phyloP scores from a whole-genome alignment of 1,139 yeast genomes.

The Pichia sp. region DNA sequence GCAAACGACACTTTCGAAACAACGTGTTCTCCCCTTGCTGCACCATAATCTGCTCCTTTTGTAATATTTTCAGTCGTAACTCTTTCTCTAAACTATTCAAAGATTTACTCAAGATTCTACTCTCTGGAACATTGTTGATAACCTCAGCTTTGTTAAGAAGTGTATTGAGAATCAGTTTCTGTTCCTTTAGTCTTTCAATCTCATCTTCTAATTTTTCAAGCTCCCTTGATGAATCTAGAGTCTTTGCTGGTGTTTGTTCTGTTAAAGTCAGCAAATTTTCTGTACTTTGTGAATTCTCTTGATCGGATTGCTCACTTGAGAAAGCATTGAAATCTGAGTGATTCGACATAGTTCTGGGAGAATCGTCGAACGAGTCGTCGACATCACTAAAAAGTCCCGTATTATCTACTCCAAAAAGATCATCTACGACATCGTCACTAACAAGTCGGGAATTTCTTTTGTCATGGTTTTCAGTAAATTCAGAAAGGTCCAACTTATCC shows the following conservation, averaged over 20 bases:
- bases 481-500: not conserved
- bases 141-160: constrained; percentile 73
- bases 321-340: not conserved
- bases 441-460: constrained; percentile 21
- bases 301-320: not conserved
- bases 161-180: constrained; percentile 56
- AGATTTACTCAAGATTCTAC: constrained; percentile 62
- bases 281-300: constrained; percentile 10
- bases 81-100: constrained; percentile 60
- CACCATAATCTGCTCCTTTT: constrained; percentile 72
- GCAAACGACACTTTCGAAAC: constrained; percentile 59
- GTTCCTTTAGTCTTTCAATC: constrained; percentile 56
- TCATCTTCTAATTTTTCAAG: constrained; percentile 50
- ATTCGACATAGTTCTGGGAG: not conserved
- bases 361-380: constrained; percentile 4
- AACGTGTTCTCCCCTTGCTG: constrained; percentile 79
- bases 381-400: constrained; percentile 21
- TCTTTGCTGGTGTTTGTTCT: constrained; percentile 60
- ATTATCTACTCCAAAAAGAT: constrained; percentile 33
- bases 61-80: constrained; percentile 60
- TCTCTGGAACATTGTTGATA: constrained; percentile 64
- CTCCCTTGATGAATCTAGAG: constrained; percentile 59
- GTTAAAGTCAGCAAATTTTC: constrained; percentile 12
- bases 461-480: constrained; percentile 7
- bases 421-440: constrained; percentile 29